Evolutionary conservation across 257 asterid genomes (phyloP).

Genomic region (Penstemon eatonii): DNA sequence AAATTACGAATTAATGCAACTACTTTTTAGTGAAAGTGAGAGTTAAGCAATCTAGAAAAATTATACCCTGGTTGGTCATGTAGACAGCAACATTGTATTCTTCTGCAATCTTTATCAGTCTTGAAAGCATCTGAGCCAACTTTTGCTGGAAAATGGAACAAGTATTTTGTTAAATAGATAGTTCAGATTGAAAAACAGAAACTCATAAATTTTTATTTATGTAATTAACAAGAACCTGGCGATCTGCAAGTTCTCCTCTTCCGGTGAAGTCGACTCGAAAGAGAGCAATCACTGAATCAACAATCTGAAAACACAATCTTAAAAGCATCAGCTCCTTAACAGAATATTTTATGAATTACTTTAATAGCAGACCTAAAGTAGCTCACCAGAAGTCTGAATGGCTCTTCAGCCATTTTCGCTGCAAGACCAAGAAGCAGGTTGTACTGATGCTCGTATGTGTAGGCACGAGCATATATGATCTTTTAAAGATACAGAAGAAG

Average conservation of each 20-base stretch:
- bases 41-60: background rate
- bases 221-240: constrained; percentile 56
- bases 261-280: constrained; percentile 98
- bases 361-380: constrained; percentile 11
- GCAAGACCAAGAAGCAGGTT: constrained; percentile 95
- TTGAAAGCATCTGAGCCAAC: constrained; percentile 97
- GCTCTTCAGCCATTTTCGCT: constrained; percentile 99
- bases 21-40: background rate
- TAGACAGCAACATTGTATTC: constrained; percentile 97
- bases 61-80: constrained; percentile 96
- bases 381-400: constrained; percentile 91
- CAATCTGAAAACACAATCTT: constrained; percentile 57
- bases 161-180: constrained; percentile 22
- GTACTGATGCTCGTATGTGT: constrained; percentile 98
- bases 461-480: constrained; percentile 99
- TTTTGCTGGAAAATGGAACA: constrained; percentile 69
- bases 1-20: background rate
- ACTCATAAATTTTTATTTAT: constrained; percentile 3
- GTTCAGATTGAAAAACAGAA: constrained; percentile 14
- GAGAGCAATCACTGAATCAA: constrained; percentile 92
- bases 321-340: constrained; percentile 24
- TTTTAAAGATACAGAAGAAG: constrained; percentile 26
- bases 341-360: constrained; percentile 14
- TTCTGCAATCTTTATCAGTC: constrained; percentile 91
- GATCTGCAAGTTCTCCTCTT: constrained; percentile 97